phyloP scores from a whole-genome alignment of 1,139 yeast species.

The Candida sanyaensis region DNA sequence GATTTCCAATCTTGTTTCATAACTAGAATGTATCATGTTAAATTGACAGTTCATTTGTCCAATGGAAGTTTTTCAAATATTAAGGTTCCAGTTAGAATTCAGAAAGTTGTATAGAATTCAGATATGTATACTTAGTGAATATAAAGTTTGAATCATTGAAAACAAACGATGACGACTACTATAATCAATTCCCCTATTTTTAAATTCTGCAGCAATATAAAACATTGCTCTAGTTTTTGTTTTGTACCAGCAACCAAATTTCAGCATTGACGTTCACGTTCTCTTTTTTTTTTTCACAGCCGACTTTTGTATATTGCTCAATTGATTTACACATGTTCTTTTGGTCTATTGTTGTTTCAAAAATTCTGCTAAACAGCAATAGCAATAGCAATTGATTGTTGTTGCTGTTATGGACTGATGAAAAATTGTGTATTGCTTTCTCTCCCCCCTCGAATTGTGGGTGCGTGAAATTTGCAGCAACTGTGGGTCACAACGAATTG shows the following conservation, averaged over 20 bases:
- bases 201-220: not conserved
- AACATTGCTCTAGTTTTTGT: not conserved
- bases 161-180: too few species aligned
- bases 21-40: conserved; percentile 37
- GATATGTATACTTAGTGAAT: too few species aligned
- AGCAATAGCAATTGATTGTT: not conserved
- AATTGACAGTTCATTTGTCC: conserved; percentile 28
- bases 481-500: not conserved
- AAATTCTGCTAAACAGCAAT: not conserved
- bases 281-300: not conserved
- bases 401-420: not conserved
- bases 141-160: too few species aligned
- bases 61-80: conserved; percentile 30
- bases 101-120: conserved; percentile 8
- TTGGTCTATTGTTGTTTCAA: not conserved
- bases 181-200: not conserved
- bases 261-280: not conserved
- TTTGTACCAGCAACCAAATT: not conserved
- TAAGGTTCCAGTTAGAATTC: conserved; percentile 34
- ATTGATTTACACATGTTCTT: not conserved
- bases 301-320: not conserved
- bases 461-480: conserved; percentile 1
- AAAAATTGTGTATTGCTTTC: not conserved
- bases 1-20: conserved; percentile 41
- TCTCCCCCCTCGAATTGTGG: not conserved